Percentiles rank a stretch among this genome's conserved stretches.
Evolutionary conservation across 208 protist species (phyloP).

Genomic region (Trypanosoma scelopori): DNA sequence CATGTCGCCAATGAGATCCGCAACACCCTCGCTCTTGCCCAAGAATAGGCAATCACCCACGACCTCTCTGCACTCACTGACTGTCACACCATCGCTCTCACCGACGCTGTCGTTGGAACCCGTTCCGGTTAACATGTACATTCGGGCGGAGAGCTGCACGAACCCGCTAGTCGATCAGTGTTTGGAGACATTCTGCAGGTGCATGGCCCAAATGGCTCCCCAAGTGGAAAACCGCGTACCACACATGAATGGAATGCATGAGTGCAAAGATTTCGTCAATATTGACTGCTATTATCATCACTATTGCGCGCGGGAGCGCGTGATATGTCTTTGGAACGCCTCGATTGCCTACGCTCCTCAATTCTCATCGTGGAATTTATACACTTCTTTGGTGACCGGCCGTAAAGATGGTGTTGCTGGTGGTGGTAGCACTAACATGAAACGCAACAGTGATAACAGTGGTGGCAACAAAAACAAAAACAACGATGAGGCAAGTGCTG

Average conservation of each 20-base stretch:
- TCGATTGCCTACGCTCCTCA: not conserved
- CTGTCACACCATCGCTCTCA: not conserved
- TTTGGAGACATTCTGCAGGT: constrained; percentile 19
- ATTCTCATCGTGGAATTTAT: not conserved
- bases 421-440: too few species aligned
- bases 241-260: not conserved
- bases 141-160: constrained; percentile 19
- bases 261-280: not conserved
- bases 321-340: constrained; percentile 20
- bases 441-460: too few species aligned
- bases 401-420: too few species aligned
- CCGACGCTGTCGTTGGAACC: constrained; percentile 11
- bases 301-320: constrained; percentile 17
- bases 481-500: too few species aligned
- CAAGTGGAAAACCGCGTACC: not conserved
- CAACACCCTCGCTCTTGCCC: not conserved
- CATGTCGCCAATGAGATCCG: not conserved
- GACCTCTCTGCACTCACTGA: constrained; percentile 1
- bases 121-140: constrained; percentile 25
- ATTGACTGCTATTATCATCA: constrained; percentile 25
- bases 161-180: constrained; percentile 5
- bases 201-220: constrained; percentile 3
- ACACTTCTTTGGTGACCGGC: too few species aligned
- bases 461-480: too few species aligned
- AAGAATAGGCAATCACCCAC: too few species aligned